Conservation (phyloP, 2,329 filamentous ascomycete species). For the Pestalotiopsis sp. region DNA sequence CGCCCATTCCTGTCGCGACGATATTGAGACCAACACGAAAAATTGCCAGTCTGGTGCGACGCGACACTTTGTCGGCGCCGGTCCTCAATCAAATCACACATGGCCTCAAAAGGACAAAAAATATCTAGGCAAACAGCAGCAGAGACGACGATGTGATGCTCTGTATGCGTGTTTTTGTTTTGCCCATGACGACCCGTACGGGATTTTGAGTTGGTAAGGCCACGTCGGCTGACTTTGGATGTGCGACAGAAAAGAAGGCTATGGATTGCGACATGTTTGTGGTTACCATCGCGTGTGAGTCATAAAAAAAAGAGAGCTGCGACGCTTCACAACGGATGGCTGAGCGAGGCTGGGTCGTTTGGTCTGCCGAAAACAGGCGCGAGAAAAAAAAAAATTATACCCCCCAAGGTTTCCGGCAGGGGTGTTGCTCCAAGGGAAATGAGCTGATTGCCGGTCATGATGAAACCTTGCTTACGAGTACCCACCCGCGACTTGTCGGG, state of each 20-base stretch:
- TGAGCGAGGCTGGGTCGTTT: slow-evolving; percentile 17
- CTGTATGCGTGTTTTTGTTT: neutral
- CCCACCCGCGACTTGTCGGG: slow-evolving; percentile 13
- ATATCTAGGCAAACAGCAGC: neutral
- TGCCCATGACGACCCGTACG: neutral
- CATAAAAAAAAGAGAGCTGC: slow-evolving; percentile 9
- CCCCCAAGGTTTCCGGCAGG: slow-evolving; percentile 12
- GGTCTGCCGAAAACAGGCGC: slow-evolving; percentile 9
- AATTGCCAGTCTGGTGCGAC: slow-evolving; percentile 11
- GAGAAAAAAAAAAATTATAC: neutral
- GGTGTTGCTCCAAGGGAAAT: slow-evolving; percentile 16
- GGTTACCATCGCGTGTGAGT: slow-evolving; percentile 12
- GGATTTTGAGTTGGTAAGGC: neutral
- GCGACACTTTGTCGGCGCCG: neutral
- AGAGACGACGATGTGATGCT: neutral
- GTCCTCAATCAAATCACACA: slow-evolving; percentile 1
- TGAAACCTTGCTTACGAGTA: slow-evolving; percentile 17
- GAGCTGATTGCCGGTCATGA: slow-evolving; percentile 19
- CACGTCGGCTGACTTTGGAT: neutral
- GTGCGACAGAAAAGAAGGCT: slow-evolving; percentile 4
- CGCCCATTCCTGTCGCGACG: slow-evolving; percentile 19
- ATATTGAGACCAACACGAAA: slow-evolving; percentile 19
- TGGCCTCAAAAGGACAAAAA: neutral
- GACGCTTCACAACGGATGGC: slow-evolving; percentile 9
- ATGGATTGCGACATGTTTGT: slow-evolving; percentile 8